Evolutionary conservation across 2,329 filamentous ascomycete species (phyloP).

Genomic region (Chaetothyriales sp.): DNA sequence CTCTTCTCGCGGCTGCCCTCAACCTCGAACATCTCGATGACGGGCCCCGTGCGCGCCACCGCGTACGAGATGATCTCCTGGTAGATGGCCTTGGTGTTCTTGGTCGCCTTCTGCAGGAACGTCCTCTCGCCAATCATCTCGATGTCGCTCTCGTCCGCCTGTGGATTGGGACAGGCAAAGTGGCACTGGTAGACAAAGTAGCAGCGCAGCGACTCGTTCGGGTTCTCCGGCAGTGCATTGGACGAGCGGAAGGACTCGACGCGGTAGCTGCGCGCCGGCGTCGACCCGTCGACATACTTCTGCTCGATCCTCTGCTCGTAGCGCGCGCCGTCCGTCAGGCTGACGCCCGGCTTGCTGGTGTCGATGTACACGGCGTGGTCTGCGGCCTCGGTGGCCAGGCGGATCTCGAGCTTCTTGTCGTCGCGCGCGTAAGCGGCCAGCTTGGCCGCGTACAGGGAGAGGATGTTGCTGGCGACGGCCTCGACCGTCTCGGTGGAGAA

Average conservation of each 20-base stretch:
- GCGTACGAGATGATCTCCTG: slow-evolving; percentile 82
- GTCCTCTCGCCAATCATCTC: slow-evolving; percentile 85
- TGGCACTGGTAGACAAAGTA: slow-evolving; percentile 98
- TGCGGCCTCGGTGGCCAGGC: slow-evolving; percentile 82
- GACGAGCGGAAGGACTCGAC: slow-evolving; percentile 95
- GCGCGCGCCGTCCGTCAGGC: slow-evolving; percentile 61
- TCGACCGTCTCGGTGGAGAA: slow-evolving; percentile 80
- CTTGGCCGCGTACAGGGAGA: slow-evolving; percentile 92
- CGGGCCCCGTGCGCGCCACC: slow-evolving; percentile 73
- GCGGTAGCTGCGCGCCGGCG: slow-evolving; percentile 61
- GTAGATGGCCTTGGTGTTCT: slow-evolving; percentile 92
- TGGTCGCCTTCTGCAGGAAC: slow-evolving; percentile 89
- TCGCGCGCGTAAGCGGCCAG: slow-evolving; percentile 84
- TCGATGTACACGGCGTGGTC: slow-evolving; percentile 99
- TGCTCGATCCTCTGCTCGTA: slow-evolving; percentile 89
- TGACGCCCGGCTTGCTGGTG: slow-evolving; percentile 79
- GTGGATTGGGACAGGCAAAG: slow-evolving; percentile 64
- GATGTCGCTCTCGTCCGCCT: slow-evolving; percentile 67
- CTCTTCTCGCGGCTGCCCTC: slow-evolving; percentile 84
- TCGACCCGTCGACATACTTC: slow-evolving; percentile 82
- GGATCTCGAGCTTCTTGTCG: slow-evolving; percentile 87
- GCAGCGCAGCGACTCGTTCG: slow-evolving; percentile 76
- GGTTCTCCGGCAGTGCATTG: slow-evolving; percentile 58
- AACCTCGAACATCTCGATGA: slow-evolving; percentile 96
- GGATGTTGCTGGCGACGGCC: slow-evolving; percentile 85